Evolutionary conservation across 2,329 filamentous ascomycete species (phyloP).

Genomic region (Fusarium xyrophilum): DNA sequence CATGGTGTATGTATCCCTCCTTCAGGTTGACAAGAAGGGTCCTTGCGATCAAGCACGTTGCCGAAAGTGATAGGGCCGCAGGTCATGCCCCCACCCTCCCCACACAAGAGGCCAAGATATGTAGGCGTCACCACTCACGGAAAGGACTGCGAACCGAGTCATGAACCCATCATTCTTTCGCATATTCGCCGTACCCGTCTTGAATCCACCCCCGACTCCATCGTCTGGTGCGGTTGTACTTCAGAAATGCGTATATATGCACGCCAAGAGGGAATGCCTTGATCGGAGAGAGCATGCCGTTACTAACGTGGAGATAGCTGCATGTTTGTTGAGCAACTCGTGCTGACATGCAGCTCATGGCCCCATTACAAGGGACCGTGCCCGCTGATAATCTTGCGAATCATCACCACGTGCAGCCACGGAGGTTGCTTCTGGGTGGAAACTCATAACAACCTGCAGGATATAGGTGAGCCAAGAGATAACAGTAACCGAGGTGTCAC

Average conservation of each 20-base stretch:
- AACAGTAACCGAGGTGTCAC: conserved; percentile 6
- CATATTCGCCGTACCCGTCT: conserved; percentile 1
- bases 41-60: conserved; percentile 6
- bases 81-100: not conserved
- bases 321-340: conserved; percentile 29
- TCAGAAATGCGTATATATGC: conserved; percentile 14
- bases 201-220: not conserved
- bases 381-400: conserved; percentile 21
- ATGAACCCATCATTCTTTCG: not conserved
- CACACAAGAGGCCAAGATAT: not conserved
- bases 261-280: conserved; percentile 12
- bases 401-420: conserved; percentile 22
- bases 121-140: conserved; percentile 4
- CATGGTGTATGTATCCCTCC: not conserved
- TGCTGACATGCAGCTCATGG: conserved; percentile 32
- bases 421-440: conserved; percentile 4
- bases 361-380: conserved; percentile 18
- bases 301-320: conserved; percentile 29
- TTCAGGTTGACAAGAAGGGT: not conserved
- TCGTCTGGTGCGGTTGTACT: conserved; percentile 8
- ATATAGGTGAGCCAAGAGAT: conserved; percentile 16
- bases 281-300: conserved; percentile 6
- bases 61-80: conserved; percentile 5
- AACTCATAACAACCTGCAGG: conserved; percentile 17
- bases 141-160: conserved; percentile 6